Evolutionary conservation across 2,329 filamentous ascomycete species (phyloP), one percentile per base, ranked within the genome.

Genomic region (Xylaria sp.): DNA sequence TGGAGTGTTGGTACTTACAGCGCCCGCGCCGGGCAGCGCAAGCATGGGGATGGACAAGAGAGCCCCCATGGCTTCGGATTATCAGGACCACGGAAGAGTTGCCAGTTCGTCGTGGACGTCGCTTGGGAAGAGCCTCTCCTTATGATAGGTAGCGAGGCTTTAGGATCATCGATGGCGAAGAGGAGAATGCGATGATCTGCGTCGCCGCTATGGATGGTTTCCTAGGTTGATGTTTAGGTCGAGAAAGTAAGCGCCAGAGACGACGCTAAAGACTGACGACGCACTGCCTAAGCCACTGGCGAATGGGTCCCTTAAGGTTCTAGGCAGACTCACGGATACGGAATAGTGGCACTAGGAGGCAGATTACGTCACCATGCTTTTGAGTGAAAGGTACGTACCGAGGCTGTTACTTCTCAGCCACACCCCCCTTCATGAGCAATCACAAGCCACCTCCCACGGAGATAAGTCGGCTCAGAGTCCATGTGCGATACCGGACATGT

Each of bases 21-120:
- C 91, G 74, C 90, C 85, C 67, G 90, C 78, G 78, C 91, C 91
- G 64, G 94, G 94, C 67, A 99, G 75, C 67, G 91, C 92, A 76
- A 99, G 79, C 64, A 99, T 80, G 67, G 94, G 94, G 63, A 99
- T 76, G 63, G 93, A 97, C 58, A 99, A 82, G 70, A 96, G 79
- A 67, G 91, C 93, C 71, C 94, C 94, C 94, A 99, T 99, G 50
- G 19, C 13, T 62, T 52, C 51, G 11, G 23, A 48, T 60, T 51
- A 49, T 54, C 35, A 46, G 54, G 56, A 34, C 11, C 54, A 61
- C 11, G 53, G 54, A 44, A 55, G 47, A 57, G 42, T n/a, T 16
- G 55, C 53, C 56, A 35, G 19, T 42, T 37, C 47, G 42, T 48
- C 51, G 46, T 52, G n/a, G 35, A 30, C 47, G 50, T 50, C 13